Evolutionary conservation across 495 filamentous ascomycete species (phyloP), one percentile per base, ranked within the genome.

Genomic region (Penicillium fimorum): DNA sequence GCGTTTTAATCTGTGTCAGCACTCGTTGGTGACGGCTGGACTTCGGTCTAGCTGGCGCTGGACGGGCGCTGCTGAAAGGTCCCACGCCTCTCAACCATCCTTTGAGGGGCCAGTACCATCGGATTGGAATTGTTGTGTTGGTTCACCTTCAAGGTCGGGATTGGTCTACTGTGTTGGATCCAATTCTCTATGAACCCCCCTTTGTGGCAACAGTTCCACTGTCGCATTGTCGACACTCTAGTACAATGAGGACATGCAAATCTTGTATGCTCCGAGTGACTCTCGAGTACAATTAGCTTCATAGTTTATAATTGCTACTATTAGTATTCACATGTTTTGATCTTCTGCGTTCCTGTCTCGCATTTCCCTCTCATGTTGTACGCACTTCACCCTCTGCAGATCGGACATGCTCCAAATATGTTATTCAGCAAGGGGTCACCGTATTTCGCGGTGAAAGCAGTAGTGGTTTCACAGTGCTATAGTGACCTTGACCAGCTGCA

Each of bases 61-160:
- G 73, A 72, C 70, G 76, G 76, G 76, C 75, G 70, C 72, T 78
- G 76, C 74, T 76, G 76, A 76, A 55, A 76, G 76, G 74, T 76
- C 73, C 69, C 75, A 70, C 71, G 72, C 64, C 74, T 70, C 57
- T 54, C 61, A 68, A 79, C 76, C 76, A 79, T 78, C 76, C 76
- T 69, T 68, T 52, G 59, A 59, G 66, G 75, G 72, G 70, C 60
- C 70, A 74, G 70, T 69, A 65, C 64, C 54, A 71, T 79, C 76
- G 53, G 76, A 79, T 79, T 79, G 76, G 76, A 76, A 17, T 62
- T 64, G 70, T 71, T 75, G 73, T 74, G 69, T 40, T 51, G 55
- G 43, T 47, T 45, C 27, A 33, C 41, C 46, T 27, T 24, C n/a
- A n/a, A n/a, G n/a, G n/a, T n/a, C n/a, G n/a, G n/a, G n/a, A 12